These are phyloP conservation scores for Penicillium cataractarum DNA, from an alignment of 495 filamentous ascomycete genomes.

Conservation along the genomic window DNA sequence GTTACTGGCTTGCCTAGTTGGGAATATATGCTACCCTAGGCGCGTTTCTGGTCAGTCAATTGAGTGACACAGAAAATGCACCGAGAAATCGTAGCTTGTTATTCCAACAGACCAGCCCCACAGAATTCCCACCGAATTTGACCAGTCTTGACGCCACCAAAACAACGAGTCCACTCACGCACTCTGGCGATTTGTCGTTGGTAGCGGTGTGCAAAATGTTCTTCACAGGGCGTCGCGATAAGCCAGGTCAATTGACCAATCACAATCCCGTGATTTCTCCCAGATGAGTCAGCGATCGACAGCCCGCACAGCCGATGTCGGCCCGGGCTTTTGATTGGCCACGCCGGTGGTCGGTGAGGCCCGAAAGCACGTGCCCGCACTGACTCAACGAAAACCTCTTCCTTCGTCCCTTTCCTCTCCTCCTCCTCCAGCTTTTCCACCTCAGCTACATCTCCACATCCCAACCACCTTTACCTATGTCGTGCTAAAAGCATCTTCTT, in stretches of 20 bases:
- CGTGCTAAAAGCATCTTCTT: conserved; percentile 29
- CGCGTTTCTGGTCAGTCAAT: background rate
- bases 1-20: background rate
- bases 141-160: background rate
- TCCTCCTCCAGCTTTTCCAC: conserved; percentile 21
- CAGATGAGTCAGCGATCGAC: conserved; percentile 4
- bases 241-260: conserved; percentile 1
- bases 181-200: background rate
- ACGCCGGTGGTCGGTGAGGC: conserved; percentile 33
- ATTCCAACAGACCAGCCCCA: background rate
- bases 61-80: conserved; percentile 1
- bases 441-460: conserved; percentile 11
- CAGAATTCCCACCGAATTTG: background rate
- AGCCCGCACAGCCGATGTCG: conserved; percentile 19
- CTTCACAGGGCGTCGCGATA: background rate
- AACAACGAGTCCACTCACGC: background rate
- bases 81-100: background rate
- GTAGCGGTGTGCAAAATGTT: conserved; percentile 9
- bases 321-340: conserved; percentile 35
- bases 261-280: background rate
- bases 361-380: conserved; percentile 35
- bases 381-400: conserved; percentile 38
- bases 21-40: background rate
- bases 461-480: conserved; percentile 29
- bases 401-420: conserved; percentile 25